A percentile compares a stretch with the other conserved stretches of the same genome.
Evolutionary conservation across 2,329 filamentous ascomycete species (phyloP).

Genomic region (Fusarium tricinctum): DNA sequence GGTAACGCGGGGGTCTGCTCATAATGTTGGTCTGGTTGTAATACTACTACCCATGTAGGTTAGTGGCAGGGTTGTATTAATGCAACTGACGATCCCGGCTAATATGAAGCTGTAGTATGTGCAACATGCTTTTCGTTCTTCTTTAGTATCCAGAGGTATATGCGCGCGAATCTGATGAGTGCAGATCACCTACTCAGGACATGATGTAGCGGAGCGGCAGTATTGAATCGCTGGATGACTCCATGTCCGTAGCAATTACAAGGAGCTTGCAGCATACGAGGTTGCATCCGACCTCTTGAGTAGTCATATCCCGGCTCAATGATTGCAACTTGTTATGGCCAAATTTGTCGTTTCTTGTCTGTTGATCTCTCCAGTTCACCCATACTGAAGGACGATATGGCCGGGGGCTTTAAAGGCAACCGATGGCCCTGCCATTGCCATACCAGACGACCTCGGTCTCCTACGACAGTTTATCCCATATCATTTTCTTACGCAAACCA

Average conservation of each 20-base stretch:
- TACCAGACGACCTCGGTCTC: too few species aligned
- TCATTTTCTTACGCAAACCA: neutral
- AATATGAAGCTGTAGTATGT: neutral
- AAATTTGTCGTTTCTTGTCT: neutral
- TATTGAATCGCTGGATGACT: too few species aligned
- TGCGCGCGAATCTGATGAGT: conserved; percentile 15
- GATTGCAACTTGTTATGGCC: neutral
- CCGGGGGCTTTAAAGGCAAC: neutral
- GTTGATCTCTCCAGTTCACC: neutral
- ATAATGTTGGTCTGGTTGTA: too few species aligned
- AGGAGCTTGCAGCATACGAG: neutral
- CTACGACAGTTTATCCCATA: too few species aligned
- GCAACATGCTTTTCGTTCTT: neutral
- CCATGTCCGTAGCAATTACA: neutral
- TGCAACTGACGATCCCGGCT: conserved; percentile 8
- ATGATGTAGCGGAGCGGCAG: neutral
- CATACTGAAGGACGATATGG: too few species aligned
- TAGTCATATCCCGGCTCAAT: neutral
- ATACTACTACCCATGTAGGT: too few species aligned
- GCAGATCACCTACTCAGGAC: neutral
- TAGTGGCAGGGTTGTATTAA: neutral
- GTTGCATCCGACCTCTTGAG: neutral
- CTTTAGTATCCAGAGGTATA: neutral
- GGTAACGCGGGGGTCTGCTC: neutral
- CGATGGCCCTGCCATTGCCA: too few species aligned